phyloP scores from a whole-genome alignment of 805 yeast species.

The Metschnikowia sp. region DNA sequence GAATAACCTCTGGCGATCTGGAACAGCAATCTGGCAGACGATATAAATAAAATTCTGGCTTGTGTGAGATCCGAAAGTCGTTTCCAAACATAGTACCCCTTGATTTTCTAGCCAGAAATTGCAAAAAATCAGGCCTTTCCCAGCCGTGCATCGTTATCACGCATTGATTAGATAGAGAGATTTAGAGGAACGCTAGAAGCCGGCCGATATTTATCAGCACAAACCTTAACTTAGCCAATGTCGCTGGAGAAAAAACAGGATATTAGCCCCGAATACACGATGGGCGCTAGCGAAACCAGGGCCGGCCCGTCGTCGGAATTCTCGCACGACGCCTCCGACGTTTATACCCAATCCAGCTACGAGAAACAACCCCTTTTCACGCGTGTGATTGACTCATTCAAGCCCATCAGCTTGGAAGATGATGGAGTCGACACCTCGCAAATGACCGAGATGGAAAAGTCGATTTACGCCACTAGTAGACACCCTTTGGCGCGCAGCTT shows the following conservation, averaged over 20 bases:
- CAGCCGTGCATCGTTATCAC: no score
- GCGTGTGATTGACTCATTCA: constrained; percentile 35
- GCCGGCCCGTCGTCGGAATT: constrained; percentile 1
- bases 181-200: no score
- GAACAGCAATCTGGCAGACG: not conserved
- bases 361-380: constrained; percentile 15
- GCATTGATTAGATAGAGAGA: no score
- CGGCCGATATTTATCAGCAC: no score
- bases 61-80: not conserved
- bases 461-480: constrained; percentile 37
- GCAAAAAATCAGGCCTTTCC: no score
- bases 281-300: constrained; percentile 2
- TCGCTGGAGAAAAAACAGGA: not conserved
- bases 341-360: not conserved
- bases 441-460: constrained; percentile 38
- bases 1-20: not conserved
- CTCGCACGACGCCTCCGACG: not conserved
- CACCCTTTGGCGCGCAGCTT: constrained; percentile 46
- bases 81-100: no score
- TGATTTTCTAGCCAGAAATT: no score
- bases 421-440: constrained; percentile 38
- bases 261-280: not conserved
- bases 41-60: not conserved
- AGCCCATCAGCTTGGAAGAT: constrained; percentile 35
- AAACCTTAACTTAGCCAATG: not conserved